Conservation (phyloP, 768 basidiomycete species). For the Lactarius sp. region DNA sequence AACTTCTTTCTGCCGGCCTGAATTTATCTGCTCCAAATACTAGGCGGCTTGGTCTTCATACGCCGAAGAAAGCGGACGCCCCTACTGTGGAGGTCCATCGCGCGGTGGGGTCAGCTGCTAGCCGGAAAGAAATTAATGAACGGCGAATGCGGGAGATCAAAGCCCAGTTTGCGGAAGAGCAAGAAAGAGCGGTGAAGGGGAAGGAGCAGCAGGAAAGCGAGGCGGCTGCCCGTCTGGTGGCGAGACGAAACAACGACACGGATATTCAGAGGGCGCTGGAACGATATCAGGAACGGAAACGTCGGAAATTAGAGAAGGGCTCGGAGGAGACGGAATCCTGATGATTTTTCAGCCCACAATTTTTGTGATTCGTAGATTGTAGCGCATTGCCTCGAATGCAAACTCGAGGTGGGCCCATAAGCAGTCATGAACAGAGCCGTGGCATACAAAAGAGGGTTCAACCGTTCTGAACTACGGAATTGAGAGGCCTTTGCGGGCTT, state of each 20-base stretch:
- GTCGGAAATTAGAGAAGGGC: conserved; percentile 55
- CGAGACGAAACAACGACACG: conserved; percentile 71
- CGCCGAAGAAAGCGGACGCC: conserved; percentile 27
- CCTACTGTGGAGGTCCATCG: conserved; percentile 49
- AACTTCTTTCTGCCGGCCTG: conserved; percentile 84
- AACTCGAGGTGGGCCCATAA: not conserved
- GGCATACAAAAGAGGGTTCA: not conserved
- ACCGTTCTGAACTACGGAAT: not conserved
- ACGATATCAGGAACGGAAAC: conserved; percentile 76
- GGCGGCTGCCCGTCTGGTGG: conserved; percentile 58
- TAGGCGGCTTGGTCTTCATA: conserved; percentile 52
- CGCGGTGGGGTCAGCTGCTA: conserved; percentile 83
- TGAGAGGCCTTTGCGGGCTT: not conserved
- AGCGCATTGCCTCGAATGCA: not conserved
- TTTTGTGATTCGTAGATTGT: not conserved
- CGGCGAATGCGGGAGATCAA: conserved; percentile 74
- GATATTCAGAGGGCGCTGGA: conserved; percentile 69
- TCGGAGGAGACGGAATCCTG: not conserved
- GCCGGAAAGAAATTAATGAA: conserved; percentile 75
- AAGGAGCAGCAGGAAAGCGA: conserved; percentile 57
- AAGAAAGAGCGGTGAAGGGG: conserved; percentile 51
- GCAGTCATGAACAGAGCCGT: not conserved
- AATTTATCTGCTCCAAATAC: conserved; percentile 86
- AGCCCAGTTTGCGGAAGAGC: conserved; percentile 73
- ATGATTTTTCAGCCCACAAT: not conserved